Evolutionary conservation across 371 early-diverging fungal species (phyloP).

Genomic region (Mortierella sp.): DNA sequence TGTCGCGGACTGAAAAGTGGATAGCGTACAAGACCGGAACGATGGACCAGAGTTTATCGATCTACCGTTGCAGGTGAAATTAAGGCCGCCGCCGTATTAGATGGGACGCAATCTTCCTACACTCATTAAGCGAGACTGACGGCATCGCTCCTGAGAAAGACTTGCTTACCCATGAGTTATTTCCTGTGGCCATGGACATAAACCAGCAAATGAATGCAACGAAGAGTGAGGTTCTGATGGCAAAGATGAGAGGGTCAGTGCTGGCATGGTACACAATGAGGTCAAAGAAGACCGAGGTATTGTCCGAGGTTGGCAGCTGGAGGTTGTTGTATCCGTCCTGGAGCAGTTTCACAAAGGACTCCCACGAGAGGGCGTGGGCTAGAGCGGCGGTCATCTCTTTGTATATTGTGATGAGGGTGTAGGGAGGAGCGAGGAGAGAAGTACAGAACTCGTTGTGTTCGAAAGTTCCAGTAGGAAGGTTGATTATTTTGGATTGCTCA

Average conservation of each 20-base stretch:
- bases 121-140: too few species aligned
- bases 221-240: constrained; percentile 23
- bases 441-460: neutral
- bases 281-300: constrained; percentile 24
- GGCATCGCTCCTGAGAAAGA: too few species aligned
- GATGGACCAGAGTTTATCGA: constrained; percentile 80
- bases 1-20: constrained; percentile 66
- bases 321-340: constrained; percentile 19
- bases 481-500: too few species aligned
- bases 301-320: constrained; percentile 31
- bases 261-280: constrained; percentile 34
- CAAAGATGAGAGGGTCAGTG: constrained; percentile 45
- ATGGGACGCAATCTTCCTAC: too few species aligned
- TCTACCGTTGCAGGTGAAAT: neutral
- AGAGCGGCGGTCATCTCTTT: constrained; percentile 6
- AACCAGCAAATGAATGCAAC: constrained; percentile 39
- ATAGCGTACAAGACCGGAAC: constrained; percentile 71
- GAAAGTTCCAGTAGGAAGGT: too few species aligned
- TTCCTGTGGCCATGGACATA: constrained; percentile 49
- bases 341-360: constrained; percentile 20
- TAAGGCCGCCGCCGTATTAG: neutral
- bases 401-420: neutral
- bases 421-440: neutral
- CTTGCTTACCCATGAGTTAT: constrained; percentile 49
- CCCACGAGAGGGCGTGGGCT: constrained; percentile 31